Evolutionary conservation across 2,329 filamentous ascomycete genomes (phyloP).

Genomic region (Penicillium verrucosum): DNA sequence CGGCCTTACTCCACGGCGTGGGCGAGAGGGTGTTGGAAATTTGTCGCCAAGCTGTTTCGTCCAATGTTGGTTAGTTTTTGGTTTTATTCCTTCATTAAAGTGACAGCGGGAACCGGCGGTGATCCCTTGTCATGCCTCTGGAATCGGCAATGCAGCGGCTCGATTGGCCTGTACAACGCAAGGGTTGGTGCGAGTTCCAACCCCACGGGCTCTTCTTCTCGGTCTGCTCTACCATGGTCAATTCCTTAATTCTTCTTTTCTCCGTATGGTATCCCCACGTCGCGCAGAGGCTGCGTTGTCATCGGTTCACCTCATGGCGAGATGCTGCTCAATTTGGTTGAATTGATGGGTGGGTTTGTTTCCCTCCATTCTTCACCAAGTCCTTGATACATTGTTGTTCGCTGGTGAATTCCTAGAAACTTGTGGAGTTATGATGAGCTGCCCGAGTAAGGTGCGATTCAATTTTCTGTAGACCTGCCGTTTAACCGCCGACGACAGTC

Average conservation of each 20-base stretch:
- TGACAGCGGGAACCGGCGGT: slow-evolving; percentile 23
- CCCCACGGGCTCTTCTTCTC: neutral
- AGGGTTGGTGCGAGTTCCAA: slow-evolving; percentile 11
- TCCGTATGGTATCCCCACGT: neutral
- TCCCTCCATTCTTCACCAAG: neutral
- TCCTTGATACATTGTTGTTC: neutral
- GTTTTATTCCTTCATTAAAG: slow-evolving; percentile 6
- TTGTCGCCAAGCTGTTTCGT: slow-evolving; percentile 1
- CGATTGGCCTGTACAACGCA: slow-evolving; percentile 1
- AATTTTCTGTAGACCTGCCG: slow-evolving; percentile 13
- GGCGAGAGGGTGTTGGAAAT: slow-evolving; percentile 6
- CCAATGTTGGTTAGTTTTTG: neutral
- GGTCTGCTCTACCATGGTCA: neutral
- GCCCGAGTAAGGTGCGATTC: neutral
- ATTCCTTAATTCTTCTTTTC: neutral
- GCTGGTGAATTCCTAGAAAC: neutral
- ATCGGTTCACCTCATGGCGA: neutral
- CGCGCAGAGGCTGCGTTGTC: neutral
- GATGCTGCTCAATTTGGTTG: neutral
- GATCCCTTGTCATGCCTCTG: slow-evolving; percentile 16
- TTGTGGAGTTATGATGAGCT: neutral
- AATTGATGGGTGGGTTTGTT: neutral
- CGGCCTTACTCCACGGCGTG: slow-evolving; percentile 3
- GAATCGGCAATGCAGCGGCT: slow-evolving; percentile 12
- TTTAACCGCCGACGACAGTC: slow-evolving; percentile 12